Evolutionary conservation across 2,329 filamentous ascomycete genomes (phyloP).

Genomic region (Diaporthe citri): DNA sequence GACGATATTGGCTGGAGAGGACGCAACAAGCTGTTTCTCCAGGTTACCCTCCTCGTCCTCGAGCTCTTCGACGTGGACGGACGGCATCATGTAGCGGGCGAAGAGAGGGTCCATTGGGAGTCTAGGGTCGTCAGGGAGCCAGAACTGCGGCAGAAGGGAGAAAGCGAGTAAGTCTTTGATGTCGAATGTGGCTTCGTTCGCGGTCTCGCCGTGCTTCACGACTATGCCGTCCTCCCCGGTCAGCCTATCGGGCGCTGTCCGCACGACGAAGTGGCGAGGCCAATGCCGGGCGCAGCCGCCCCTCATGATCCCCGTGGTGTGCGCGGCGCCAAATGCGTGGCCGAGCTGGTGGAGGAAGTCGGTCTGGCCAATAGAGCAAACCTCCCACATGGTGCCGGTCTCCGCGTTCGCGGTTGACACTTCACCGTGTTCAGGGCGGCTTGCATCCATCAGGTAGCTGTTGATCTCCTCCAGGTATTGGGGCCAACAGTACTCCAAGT

Average conservation of each 20-base stretch:
- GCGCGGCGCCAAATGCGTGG: neutral
- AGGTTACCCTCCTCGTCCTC: neutral
- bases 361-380: neutral
- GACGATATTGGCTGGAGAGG: neutral
- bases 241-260: neutral
- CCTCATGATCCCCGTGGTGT: neutral
- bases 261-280: neutral
- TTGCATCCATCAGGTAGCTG: neutral
- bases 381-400: neutral
- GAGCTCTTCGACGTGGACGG: neutral
- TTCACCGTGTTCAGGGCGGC: neutral
- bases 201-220: neutral
- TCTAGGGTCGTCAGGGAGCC: neutral
- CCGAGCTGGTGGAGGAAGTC: slow-evolving; percentile 4
- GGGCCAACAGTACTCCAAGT: neutral
- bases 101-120: neutral
- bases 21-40: neutral
- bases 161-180: neutral
- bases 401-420: neutral
- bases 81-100: neutral
- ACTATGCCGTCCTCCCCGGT: neutral
- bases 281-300: neutral
- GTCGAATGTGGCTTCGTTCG: neutral
- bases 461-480: neutral
- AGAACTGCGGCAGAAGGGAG: neutral